Base-by-base conservation (phyloP, 768 basidiomycete genomes). In the Rhodotorula sphaerocarpa region DNA sequence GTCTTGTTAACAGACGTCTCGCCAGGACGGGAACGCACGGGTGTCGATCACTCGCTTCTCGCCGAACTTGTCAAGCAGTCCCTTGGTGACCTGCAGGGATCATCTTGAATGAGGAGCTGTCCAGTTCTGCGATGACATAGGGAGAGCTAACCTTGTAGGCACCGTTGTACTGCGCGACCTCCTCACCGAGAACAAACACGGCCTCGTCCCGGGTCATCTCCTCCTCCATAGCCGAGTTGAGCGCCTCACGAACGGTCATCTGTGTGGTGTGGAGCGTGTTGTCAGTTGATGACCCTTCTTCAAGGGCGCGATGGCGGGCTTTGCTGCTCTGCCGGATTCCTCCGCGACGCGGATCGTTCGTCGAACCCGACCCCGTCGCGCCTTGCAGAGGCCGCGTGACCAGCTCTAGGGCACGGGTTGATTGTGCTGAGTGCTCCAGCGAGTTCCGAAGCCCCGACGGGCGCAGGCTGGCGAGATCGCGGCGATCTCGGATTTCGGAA, bases 191-290 rank as follows among this genome's bases (percentile, higher is more conserved):
- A 72, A 99, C 78, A 77, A 93, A 99, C 45, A 99, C 95, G 41
- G 79, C 86, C 75, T 92, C 88, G 76, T 99, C 95, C 48, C 90
- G 85, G 71, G 85, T 75, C 95, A 99, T 97, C 79, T 99, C 95
- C 79, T 99, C 95, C 79, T 96, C 95, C 88, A 99, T 91, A 33
- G 95, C 95, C 58, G 85, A 78, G 78, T 96, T 97, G 68, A 99
- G 85, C 47, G 95, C 95, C 59, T 99, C 95, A 74, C 95, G 89
- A 66, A 95, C 93, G 58, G 91, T 97, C 92, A 93, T 90, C 90
- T 91, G 54, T 15, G 39, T 2, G 27, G 27, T 1, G 7, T 6
- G 16, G n/a, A n/a, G n/a, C n/a, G n/a, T n/a, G n/a, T n/a, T n/a
- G n/a, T n/a, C n/a, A n/a, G n/a, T n/a, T n/a, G n/a, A n/a, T n/a